Percentiles rank a stretch among this genome's conserved stretches.
phyloP scores from a whole-genome alignment of 2,329 filamentous ascomycete species.

The Colletotrichum musicola region DNA sequence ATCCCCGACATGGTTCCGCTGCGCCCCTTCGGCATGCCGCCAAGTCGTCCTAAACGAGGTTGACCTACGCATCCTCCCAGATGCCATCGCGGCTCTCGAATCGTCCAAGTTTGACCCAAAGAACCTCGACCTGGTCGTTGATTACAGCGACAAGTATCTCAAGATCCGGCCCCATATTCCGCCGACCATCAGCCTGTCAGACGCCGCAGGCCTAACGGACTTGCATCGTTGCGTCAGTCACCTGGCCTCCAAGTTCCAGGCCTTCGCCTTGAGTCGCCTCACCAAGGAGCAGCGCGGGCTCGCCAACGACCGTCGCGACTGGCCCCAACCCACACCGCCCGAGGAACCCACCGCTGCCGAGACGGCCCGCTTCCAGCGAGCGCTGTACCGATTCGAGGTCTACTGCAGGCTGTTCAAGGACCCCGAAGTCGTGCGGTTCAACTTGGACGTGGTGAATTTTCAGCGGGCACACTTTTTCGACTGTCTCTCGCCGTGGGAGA shows the following conservation, averaged over 20 bases:
- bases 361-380: constrained; percentile 27
- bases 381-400: constrained; percentile 32
- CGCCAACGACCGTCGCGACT: constrained; percentile 27
- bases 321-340: constrained; percentile 11
- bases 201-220: constrained; percentile 12
- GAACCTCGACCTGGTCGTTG: constrained; percentile 6
- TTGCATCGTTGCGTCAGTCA: constrained; percentile 14
- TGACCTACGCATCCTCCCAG: constrained; percentile 9
- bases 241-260: constrained; percentile 16
- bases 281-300: constrained; percentile 23
- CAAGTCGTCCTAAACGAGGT: constrained; percentile 33
- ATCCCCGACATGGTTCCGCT: constrained; percentile 18
- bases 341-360: constrained; percentile 10
- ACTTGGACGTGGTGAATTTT: constrained; percentile 33
- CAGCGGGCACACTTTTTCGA: constrained; percentile 33
- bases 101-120: constrained; percentile 16
- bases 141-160: constrained; percentile 27
- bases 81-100: constrained; percentile 17
- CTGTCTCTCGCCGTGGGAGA: constrained; percentile 30
- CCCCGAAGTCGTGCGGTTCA: constrained; percentile 34
- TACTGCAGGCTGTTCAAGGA: constrained; percentile 34
- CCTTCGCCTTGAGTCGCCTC: constrained; percentile 11
- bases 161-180: constrained; percentile 22
- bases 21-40: constrained; percentile 32
- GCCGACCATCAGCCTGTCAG: constrained; percentile 12